Evolutionary conservation across 1,139 yeast genomes (phyloP).

Genomic region (Spencermartinsiella ligniputridi): DNA sequence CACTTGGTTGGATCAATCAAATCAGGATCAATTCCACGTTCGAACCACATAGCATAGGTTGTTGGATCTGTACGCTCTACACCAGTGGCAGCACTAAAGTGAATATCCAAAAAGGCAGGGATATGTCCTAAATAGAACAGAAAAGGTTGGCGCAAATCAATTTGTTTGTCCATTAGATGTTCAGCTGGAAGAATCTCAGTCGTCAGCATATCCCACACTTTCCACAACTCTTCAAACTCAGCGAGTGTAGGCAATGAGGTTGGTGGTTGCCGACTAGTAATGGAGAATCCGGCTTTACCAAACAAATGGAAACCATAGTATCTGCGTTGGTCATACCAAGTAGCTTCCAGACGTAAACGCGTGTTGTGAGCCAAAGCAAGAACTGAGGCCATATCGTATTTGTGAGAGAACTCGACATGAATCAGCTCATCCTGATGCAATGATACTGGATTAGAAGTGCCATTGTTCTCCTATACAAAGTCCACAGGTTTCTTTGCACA

Average conservation of each 20-base stretch:
- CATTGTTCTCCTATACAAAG: not conserved
- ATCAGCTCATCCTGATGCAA: constrained; percentile 1
- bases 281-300: not conserved
- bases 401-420: constrained; percentile 1
- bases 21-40: constrained; percentile 5
- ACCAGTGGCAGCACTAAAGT: not conserved
- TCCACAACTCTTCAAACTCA: constrained; percentile 3
- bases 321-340: not conserved
- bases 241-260: not conserved
- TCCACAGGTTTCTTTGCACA: not conserved
- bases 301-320: not conserved
- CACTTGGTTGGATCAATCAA: constrained; percentile 4
- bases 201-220: constrained; percentile 5
- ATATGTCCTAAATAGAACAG: constrained; percentile 4
- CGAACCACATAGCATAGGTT: constrained; percentile 1
- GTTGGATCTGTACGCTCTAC: not conserved
- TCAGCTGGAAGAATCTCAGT: not conserved
- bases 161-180: constrained; percentile 2
- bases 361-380: not conserved
- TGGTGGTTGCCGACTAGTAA: not conserved
- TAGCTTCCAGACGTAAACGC: not conserved
- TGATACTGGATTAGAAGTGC: not conserved
- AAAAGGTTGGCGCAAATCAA: constrained; percentile 3
- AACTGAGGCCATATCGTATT: not conserved
- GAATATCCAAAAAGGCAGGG: constrained; percentile 6